phyloP scores from a whole-genome alignment of 192 early-diverging fungal species.

The Podila minutissima region DNA sequence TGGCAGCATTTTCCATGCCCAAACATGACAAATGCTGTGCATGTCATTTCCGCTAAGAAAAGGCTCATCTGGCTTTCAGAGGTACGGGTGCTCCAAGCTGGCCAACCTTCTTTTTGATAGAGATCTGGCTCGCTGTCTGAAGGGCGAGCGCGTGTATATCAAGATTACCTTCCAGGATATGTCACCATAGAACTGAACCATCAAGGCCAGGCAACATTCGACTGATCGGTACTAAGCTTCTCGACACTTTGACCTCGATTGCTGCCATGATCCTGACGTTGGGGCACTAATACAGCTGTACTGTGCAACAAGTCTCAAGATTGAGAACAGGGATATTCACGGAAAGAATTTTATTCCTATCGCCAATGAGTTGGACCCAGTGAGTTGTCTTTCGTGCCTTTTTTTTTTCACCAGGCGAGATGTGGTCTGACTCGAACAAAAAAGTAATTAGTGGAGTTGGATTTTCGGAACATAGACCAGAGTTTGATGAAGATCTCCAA shows the following conservation, averaged over 20 bases:
- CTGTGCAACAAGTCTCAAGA: constrained; percentile 58
- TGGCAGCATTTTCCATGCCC: too few relatives aligned
- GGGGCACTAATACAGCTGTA: constrained; percentile 60
- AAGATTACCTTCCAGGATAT: constrained; percentile 25
- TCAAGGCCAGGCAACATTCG: not conserved
- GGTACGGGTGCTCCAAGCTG: constrained; percentile 61
- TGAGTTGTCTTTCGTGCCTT: not conserved
- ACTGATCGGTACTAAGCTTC: not conserved
- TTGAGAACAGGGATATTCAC: constrained; percentile 52
- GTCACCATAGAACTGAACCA: constrained; percentile 55
- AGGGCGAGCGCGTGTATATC: constrained; percentile 12
- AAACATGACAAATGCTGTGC: too few relatives aligned
- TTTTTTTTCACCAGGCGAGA: not conserved
- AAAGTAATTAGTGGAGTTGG: not conserved
- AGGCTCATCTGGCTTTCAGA: constrained; percentile 7
- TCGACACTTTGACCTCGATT: not conserved
- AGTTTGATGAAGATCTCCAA: not conserved
- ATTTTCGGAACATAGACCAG: not conserved
- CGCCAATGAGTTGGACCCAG: not conserved
- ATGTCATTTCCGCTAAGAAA: too few relatives aligned
- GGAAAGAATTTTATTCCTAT: constrained; percentile 23
- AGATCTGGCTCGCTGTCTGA: constrained; percentile 43
- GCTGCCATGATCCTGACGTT: constrained; percentile 25
- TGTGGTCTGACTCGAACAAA: not conserved
- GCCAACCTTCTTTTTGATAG: constrained; percentile 58